Evolutionary conservation across 805 yeast genomes (phyloP).

Genomic region (Suhomyces faveliae): DNA sequence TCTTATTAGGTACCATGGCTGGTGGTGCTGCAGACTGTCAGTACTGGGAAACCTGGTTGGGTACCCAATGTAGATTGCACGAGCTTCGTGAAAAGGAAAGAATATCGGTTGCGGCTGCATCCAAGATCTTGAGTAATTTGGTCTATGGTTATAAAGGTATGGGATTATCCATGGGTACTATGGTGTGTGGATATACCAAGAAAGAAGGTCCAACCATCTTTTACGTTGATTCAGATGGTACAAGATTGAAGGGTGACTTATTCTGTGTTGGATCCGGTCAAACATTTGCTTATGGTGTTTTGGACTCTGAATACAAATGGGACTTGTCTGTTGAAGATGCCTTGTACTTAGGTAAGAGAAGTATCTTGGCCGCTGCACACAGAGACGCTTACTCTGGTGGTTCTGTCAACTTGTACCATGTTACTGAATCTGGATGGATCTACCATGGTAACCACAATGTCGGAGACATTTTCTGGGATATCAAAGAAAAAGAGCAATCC

Average conservation of each 20-base stretch:
- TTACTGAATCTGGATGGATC: constrained; percentile 90
- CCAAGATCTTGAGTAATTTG: constrained; percentile 86
- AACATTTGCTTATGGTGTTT: constrained; percentile 97
- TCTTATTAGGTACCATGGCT: constrained; percentile 95
- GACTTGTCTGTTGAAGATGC: constrained; percentile 93
- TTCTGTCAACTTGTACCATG: constrained; percentile 88
- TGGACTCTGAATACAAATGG: constrained; percentile 91
- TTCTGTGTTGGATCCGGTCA: constrained; percentile 99
- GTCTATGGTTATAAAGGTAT: constrained; percentile 94
- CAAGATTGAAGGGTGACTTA: constrained; percentile 89
- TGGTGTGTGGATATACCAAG: constrained; percentile 96
- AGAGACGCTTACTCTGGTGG: constrained; percentile 99
- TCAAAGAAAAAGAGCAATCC: constrained; percentile 82
- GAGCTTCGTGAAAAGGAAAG: constrained; percentile 94
- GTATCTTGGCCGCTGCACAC: constrained; percentile 95
- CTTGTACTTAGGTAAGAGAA: constrained; percentile 87
- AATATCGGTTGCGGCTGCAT: constrained; percentile 94
- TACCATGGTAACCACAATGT: constrained; percentile 95
- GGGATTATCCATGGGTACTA: constrained; percentile 99
- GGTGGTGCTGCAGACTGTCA: constrained; percentile 99
- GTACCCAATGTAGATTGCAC: constrained; percentile 91
- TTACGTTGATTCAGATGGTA: constrained; percentile 96
- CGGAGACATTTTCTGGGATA: constrained; percentile 87
- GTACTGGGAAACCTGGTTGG: constrained; percentile 99
- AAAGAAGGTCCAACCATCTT: constrained; percentile 94